Percentiles rank a stretch among this genome's conserved stretches.
Conservation (phyloP, 1,139 yeast species). For the Kodamaea sp. region DNA sequence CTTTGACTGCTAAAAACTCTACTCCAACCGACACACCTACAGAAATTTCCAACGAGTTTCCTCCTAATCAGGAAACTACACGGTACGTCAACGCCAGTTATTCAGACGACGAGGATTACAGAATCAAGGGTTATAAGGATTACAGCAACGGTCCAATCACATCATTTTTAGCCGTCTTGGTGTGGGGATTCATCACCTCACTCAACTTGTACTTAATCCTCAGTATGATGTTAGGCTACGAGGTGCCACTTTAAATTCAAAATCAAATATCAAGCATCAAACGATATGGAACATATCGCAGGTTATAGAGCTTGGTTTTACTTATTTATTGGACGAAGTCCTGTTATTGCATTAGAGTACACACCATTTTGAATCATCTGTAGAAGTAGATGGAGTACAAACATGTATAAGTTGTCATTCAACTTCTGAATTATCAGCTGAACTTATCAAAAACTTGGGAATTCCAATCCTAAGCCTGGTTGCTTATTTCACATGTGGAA, state of each 20-base stretch:
- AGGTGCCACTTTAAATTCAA: constrained; percentile 32
- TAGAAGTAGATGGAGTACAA: too few relatives aligned
- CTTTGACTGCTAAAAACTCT: not conserved
- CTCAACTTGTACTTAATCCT: constrained; percentile 53
- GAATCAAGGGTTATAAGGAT: constrained; percentile 45
- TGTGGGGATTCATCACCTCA: constrained; percentile 55
- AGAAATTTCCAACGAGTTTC: not conserved
- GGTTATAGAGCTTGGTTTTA: too few relatives aligned
- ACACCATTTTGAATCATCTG: too few relatives aligned
- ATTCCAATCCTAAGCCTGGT: too few relatives aligned
- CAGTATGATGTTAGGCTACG: constrained; percentile 47
- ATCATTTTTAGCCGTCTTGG: constrained; percentile 43
- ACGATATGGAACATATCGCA: not conserved
- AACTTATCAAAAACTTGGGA: too few relatives aligned
- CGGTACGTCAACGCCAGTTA: not conserved
- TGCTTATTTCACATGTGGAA: too few relatives aligned
- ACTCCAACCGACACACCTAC: not conserved
- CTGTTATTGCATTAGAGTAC: too few relatives aligned
- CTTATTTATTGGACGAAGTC: too few relatives aligned
- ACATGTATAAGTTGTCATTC: too few relatives aligned
- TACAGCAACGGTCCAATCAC: constrained; percentile 55
- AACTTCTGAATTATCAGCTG: too few relatives aligned
- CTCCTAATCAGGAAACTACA: not conserved
- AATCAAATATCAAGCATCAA: not conserved
- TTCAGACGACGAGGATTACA: constrained; percentile 13